Base-by-base conservation (phyloP, 352 stramenopile species). In the Globisporangium apiculatum region DNA sequence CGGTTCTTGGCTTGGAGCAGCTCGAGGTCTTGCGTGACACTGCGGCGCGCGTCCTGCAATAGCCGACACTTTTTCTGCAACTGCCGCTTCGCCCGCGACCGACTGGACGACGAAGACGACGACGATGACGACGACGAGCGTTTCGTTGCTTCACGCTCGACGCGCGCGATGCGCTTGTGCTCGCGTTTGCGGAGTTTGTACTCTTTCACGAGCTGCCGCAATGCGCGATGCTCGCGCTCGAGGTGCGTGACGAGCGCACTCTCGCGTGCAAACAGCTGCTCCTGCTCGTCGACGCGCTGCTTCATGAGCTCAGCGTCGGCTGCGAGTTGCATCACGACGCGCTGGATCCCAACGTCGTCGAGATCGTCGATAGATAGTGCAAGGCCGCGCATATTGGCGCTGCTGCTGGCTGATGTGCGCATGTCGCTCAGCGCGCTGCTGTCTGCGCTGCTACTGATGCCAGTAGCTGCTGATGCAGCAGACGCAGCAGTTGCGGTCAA, bases 1-100 rank as follows among this genome's bases (percentile, higher is more conserved):
- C 66, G 58, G 67, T 72, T 75, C 64, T 90, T 75, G 7, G 79
- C 86, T 57, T 87, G 58, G 46, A 88, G 58, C 17, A 92, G 60
- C 55, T 87, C 67, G 45, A 87, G 87, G 15, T 68, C 67, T 48
- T 87, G 62, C 14, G 66, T 71, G 42, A 88, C 51, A 11, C 79
- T 72, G 14, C 67, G 71, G 43, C 76, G 70, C 53, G 85, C 76
- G 35, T 67, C 63, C 24, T 69, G 62, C 31, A 81, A 52, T 5
- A 60, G 58, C 51, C 75, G 78, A 10, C 68, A 66, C 59, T 87
- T 69, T 49, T 85, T 88, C 55, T 65, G 71, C 7, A 59, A n/a
- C 43, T 72, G 56, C 48, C 55, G 61, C 50, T 53, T 58, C 46
- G 46, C 46, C 17, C 48, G 7, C 2, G 40, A 43, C 11, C 40